A percentile compares a stretch with the other conserved stretches of the same genome.
phyloP scores from a whole-genome alignment of 176 grass and related monocot genomes.

The Aechmea fasciata region DNA sequence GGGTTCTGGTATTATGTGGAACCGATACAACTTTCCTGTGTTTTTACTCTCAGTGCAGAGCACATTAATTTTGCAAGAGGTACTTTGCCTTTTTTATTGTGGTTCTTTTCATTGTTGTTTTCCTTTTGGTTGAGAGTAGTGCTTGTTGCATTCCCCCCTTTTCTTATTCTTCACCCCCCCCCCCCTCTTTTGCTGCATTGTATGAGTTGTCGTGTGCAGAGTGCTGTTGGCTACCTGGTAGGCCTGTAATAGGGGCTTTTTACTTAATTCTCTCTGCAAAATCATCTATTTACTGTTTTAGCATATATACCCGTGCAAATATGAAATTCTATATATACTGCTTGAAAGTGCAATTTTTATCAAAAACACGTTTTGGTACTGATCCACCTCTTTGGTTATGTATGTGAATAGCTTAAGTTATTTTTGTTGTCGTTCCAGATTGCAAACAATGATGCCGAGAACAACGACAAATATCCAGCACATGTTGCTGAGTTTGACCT shows the following conservation, averaged over 20 bases:
- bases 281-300: no score
- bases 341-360: no score
- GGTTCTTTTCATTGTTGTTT: neutral
- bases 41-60: constrained; percentile 78
- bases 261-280: no score
- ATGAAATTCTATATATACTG: no score
- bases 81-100: constrained; percentile 21
- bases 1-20: constrained; percentile 96
- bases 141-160: neutral
- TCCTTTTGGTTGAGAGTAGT: constrained; percentile 15
- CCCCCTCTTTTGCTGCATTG: neutral
- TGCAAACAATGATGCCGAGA: constrained; percentile 46
- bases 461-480: constrained; percentile 32
- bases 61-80: constrained; percentile 51
- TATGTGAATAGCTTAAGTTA: neutral
- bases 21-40: constrained; percentile 73
- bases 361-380: no score
- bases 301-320: neutral
- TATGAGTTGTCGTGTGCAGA: neutral
- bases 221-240: neutral
- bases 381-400: no score
- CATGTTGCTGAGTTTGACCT: constrained; percentile 97
- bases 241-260: neutral
- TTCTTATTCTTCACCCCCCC: no score
- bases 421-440: constrained; percentile 20